Evolutionary conservation across 2,329 filamentous ascomycete genomes (phyloP).

Genomic region (Trichoderma sp.): DNA sequence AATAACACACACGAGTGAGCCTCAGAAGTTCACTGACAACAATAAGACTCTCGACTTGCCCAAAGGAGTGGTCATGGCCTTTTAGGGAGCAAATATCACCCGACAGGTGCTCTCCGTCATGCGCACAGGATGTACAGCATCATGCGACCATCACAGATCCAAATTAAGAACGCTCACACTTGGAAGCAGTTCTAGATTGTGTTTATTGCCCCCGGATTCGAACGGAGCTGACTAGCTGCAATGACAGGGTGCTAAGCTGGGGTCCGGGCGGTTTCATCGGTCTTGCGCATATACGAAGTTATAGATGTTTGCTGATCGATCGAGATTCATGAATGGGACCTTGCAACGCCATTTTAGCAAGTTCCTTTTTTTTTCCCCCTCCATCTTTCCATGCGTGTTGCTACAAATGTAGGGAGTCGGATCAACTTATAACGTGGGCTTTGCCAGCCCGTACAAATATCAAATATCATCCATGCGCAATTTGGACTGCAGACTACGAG

Average conservation of each 20-base stretch:
- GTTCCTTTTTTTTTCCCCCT: neutral
- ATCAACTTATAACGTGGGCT: neutral
- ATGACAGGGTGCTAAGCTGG: neutral
- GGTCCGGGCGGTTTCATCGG: neutral
- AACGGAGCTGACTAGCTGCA: neutral
- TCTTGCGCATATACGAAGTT: neutral
- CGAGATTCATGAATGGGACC: neutral
- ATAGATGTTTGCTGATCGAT: constrained; percentile 1
- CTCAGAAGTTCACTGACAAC: neutral
- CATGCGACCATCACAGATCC: neutral
- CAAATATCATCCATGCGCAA: neutral
- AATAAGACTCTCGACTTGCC: neutral
- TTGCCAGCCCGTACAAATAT: no score
- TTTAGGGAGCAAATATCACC: neutral
- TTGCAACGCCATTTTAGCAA: neutral
- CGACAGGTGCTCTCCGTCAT: neutral
- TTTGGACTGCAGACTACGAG: neutral
- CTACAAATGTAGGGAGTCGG: neutral
- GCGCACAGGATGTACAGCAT: neutral
- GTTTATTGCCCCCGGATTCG: neutral
- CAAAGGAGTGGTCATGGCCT: neutral
- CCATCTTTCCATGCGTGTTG: neutral
- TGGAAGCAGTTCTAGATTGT: neutral
- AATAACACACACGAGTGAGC: neutral
- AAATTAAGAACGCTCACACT: neutral